Evolutionary conservation across 768 basidiomycete species (phyloP).

Genomic region (Leccinum rimulosum): DNA sequence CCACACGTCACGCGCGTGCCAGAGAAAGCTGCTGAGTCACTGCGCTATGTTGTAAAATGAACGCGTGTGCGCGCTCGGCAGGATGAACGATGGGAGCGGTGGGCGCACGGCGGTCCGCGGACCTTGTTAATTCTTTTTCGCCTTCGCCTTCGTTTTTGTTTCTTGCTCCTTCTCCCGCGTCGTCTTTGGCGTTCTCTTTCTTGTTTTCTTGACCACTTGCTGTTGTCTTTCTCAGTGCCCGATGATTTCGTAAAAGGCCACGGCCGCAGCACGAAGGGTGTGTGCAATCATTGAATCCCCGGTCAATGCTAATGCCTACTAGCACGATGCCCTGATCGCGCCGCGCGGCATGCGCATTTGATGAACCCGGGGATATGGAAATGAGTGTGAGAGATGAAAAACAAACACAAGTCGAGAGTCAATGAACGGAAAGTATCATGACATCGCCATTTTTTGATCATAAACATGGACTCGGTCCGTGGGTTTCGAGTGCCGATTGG

Average conservation of each 20-base stretch:
- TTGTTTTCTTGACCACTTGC: neutral
- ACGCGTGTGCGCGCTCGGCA: slow-evolving; percentile 2
- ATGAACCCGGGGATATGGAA: neutral
- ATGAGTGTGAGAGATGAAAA: slow-evolving; percentile 19
- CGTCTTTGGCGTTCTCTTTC: neutral
- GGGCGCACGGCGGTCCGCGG: neutral
- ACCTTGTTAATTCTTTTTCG: neutral
- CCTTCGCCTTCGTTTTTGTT: neutral
- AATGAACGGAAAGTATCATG: too few relatives aligned
- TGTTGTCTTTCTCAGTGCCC: neutral
- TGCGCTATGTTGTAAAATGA: slow-evolving; percentile 12
- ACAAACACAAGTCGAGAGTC: neutral
- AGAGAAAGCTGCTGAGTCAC: slow-evolving; percentile 16
- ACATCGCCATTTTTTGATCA: too few relatives aligned
- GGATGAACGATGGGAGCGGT: neutral
- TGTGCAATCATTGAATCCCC: slow-evolving; percentile 2
- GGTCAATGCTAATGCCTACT: slow-evolving; percentile 2
- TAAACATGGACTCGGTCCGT: too few relatives aligned
- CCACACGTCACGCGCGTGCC: slow-evolving; percentile 8
- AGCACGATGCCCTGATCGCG: neutral
- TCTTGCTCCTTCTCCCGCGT: neutral
- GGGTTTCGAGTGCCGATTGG: neutral
- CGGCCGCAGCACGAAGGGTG: neutral
- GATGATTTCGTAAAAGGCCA: slow-evolving; percentile 8
- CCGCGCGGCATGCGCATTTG: slow-evolving; percentile 9